phyloP scores from a whole-genome alignment of 2,329 filamentous ascomycete genomes.

The Cyphellophora europaea region DNA sequence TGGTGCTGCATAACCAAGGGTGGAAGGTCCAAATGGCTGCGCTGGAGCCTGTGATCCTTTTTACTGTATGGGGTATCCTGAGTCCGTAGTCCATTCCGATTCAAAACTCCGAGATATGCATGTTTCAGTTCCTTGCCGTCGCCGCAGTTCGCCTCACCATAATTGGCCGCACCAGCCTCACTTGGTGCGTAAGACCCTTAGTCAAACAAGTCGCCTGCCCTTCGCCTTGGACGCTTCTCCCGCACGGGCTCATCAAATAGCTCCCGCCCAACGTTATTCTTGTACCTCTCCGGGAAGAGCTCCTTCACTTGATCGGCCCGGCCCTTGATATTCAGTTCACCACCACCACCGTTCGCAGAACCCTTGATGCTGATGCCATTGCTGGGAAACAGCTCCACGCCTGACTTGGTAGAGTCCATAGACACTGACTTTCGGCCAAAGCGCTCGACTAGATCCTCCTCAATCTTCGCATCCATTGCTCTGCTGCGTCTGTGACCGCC shows the following conservation, averaged over 20 bases:
- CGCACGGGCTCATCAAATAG: constrained; percentile 54
- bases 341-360: constrained; percentile 29
- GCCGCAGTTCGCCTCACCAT: too few relatives aligned
- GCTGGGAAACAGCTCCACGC: constrained; percentile 28
- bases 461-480: constrained; percentile 45
- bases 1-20: too few relatives aligned
- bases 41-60: too few relatives aligned
- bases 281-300: constrained; percentile 56
- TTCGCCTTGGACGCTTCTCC: constrained; percentile 42
- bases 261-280: constrained; percentile 56
- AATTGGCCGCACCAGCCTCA: too few relatives aligned
- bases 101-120: too few relatives aligned
- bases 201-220: constrained; percentile 64
- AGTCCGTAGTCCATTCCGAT: too few relatives aligned
- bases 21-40: too few relatives aligned
- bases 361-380: constrained; percentile 53
- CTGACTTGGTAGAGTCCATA: constrained; percentile 21
- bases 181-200: too few relatives aligned
- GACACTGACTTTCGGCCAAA: constrained; percentile 18
- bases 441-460: constrained; percentile 36
- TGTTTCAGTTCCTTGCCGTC: too few relatives aligned
- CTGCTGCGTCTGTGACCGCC: constrained; percentile 38
- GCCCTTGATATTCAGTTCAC: constrained; percentile 59
- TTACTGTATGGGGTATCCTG: too few relatives aligned
- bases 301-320: constrained; percentile 54